Percentiles rank a stretch among this genome's conserved stretches.
Conservation (phyloP, 2,329 filamentous ascomycete genomes). For the Hypoxylon sp. region DNA sequence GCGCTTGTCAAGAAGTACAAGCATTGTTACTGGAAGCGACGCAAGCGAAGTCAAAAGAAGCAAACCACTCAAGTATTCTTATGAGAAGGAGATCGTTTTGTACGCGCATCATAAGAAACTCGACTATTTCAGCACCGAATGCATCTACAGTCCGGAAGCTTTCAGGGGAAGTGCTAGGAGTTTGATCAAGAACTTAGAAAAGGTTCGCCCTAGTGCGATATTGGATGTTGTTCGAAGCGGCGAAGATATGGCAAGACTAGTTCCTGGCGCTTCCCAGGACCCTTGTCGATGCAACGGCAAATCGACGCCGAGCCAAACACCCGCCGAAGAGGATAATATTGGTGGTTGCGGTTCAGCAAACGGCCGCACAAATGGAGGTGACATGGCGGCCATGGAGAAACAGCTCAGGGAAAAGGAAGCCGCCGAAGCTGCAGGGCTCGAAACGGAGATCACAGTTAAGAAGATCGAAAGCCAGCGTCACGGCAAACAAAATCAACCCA, state of each 20-base stretch:
- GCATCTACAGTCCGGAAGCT: constrained; percentile 96
- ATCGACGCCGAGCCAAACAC: constrained; percentile 45
- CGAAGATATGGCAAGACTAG: constrained; percentile 93
- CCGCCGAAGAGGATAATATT: constrained; percentile 60
- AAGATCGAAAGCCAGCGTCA: constrained; percentile 48
- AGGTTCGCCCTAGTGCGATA: constrained; percentile 91
- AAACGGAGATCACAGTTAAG: constrained; percentile 69
- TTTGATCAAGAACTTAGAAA: constrained; percentile 94
- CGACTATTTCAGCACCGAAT: constrained; percentile 98
- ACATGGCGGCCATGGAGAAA: constrained; percentile 85
- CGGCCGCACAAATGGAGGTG: constrained; percentile 72
- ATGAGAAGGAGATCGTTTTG: constrained; percentile 98
- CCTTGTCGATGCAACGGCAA: constrained; percentile 58
- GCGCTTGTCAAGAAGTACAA: constrained; percentile 85
- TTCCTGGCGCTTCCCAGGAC: constrained; percentile 66
- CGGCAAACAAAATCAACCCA: constrained; percentile 47
- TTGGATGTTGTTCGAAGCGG: constrained; percentile 93
- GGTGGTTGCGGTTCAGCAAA: constrained; percentile 80
- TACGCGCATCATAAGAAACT: constrained; percentile 97
- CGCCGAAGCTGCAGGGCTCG: constrained; percentile 64
- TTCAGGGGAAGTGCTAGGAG: constrained; percentile 92
- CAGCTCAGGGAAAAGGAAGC: constrained; percentile 71
- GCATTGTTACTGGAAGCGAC: constrained; percentile 81
- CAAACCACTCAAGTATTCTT: constrained; percentile 97
- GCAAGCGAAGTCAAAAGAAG: constrained; percentile 91